These are phyloP conservation scores for Beauveria australis DNA, from an alignment of 2,329 filamentous ascomycete genomes.

Conservation along the genomic window DNA sequence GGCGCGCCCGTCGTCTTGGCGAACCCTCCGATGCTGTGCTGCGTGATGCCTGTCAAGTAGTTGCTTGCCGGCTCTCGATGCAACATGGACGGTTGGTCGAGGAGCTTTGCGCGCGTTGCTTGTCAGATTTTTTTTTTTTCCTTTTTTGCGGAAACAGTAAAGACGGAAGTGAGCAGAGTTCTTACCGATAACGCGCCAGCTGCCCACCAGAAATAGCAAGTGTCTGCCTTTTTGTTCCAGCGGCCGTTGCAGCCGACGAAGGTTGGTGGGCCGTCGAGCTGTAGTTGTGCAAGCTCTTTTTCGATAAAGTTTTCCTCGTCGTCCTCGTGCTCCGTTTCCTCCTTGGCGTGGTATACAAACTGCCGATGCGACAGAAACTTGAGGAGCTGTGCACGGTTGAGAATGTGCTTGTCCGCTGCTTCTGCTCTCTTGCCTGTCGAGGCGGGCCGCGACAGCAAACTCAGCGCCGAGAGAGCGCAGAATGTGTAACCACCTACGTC, in stretches of 20 bases:
- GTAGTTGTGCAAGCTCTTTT: slow-evolving; percentile 26
- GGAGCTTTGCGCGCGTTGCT: slow-evolving; percentile 35
- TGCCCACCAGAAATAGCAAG: slow-evolving; percentile 95
- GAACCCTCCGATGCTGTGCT: slow-evolving; percentile 79
- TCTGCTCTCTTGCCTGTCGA: slow-evolving; percentile 9
- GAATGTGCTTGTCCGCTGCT: slow-evolving; percentile 24
- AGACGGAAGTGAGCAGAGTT: not conserved
- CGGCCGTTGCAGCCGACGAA: slow-evolving; percentile 81
- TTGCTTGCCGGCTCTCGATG: slow-evolving; percentile 53
- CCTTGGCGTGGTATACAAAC: slow-evolving; percentile 46
- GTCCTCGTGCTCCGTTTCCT: slow-evolving; percentile 36
- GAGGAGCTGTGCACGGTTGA: slow-evolving; percentile 24
- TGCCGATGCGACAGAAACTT: slow-evolving; percentile 59
- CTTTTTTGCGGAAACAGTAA: too few relatives aligned
- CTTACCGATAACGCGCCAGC: slow-evolving; percentile 50
- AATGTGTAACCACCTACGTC: slow-evolving; percentile 78
- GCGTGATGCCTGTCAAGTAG: slow-evolving; percentile 78
- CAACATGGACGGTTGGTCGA: slow-evolving; percentile 50
- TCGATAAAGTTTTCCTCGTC: slow-evolving; percentile 32
- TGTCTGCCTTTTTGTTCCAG: slow-evolving; percentile 85
- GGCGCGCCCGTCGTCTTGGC: slow-evolving; percentile 60
- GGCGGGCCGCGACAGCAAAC: slow-evolving; percentile 59
- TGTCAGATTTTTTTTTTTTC: not conserved
- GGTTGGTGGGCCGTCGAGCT: slow-evolving; percentile 23
- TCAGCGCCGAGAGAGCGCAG: slow-evolving; percentile 72